Evolutionary conservation across 352 stramenopile species (phyloP).

Genomic region (Phytopythium oedochilum): DNA sequence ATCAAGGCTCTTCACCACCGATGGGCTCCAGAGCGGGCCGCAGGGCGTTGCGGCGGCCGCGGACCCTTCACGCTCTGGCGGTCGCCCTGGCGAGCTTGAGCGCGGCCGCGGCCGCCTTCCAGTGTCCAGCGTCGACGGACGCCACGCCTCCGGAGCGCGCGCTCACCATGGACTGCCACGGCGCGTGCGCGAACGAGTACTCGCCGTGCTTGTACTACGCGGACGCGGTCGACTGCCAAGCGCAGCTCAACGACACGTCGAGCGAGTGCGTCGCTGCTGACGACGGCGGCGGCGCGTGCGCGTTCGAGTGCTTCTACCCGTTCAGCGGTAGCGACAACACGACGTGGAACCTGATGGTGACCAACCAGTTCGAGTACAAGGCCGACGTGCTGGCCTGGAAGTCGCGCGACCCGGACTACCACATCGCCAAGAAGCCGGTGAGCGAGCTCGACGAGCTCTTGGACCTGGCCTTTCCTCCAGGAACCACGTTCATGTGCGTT

Average conservation of each 20-base stretch:
- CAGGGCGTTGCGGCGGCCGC: neutral
- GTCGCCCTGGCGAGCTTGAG: neutral
- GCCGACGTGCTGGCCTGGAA: conserved; percentile 15
- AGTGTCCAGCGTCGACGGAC: conserved; percentile 3
- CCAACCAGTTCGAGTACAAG: conserved; percentile 21
- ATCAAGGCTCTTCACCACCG: no score
- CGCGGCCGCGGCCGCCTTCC: neutral
- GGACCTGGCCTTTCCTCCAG: conserved; percentile 25
- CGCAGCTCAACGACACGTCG: neutral
- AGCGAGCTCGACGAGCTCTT: conserved; percentile 14
- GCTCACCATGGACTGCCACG: conserved; percentile 21
- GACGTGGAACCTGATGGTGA: conserved; percentile 30
- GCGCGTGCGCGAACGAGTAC: conserved; percentile 10
- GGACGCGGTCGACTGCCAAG: conserved; percentile 7
- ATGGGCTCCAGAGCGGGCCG: neutral
- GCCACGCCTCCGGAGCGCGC: conserved; percentile 5
- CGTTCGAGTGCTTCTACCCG: conserved; percentile 34
- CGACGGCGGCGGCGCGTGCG: conserved; percentile 11
- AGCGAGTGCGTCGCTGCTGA: conserved; percentile 10
- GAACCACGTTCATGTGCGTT: conserved; percentile 22
- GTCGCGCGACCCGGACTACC: conserved; percentile 15
- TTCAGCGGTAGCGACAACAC: conserved; percentile 15
- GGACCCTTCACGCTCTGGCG: neutral
- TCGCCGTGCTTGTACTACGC: conserved; percentile 19
- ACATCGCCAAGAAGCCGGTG: conserved; percentile 17